A percentile compares a stretch with the other conserved stretches of the same genome.
These are phyloP conservation scores for Cercospora sesami DNA, from an alignment of 2,329 filamentous ascomycete species.

Conservation along the genomic window DNA sequence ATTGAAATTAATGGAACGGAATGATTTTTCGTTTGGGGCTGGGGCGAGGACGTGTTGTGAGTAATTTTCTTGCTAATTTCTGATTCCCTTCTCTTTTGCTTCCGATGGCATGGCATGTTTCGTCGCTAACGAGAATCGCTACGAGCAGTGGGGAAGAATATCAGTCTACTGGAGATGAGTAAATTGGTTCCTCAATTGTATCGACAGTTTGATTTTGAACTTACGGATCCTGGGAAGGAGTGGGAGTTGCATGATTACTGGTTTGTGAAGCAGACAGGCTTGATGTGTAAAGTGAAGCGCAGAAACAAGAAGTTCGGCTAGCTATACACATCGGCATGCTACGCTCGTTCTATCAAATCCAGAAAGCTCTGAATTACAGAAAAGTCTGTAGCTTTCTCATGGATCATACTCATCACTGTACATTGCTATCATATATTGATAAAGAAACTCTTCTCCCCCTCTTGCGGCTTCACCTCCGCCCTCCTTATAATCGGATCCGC, in stretches of 20 bases:
- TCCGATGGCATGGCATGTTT: not conserved
- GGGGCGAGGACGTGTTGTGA: slow-evolving; percentile 21
- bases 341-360: not conserved
- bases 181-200: slow-evolving; percentile 35
- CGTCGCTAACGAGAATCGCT: not conserved
- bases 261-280: slow-evolving; percentile 28
- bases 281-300: slow-evolving; percentile 29
- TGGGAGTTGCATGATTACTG: slow-evolving; percentile 24
- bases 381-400: not conserved
- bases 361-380: no score
- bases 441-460: slow-evolving; percentile 86
- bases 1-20: slow-evolving; percentile 47
- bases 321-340: not conserved
- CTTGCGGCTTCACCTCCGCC: slow-evolving; percentile 66
- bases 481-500: slow-evolving; percentile 79
- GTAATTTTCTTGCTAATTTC: not conserved
- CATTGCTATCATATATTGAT: slow-evolving; percentile 50
- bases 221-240: slow-evolving; percentile 29
- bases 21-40: slow-evolving; percentile 33
- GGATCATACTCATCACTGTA: not conserved
- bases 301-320: not conserved
- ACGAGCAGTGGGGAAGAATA: slow-evolving; percentile 24
- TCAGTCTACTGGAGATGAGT: slow-evolving; percentile 34
- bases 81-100: not conserved
- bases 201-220: slow-evolving; percentile 28